Evolutionary conservation across 441 rosid genomes (phyloP), one percentile per base, ranked within the genome.

Genomic region (Theobroma grandiflorum): DNA sequence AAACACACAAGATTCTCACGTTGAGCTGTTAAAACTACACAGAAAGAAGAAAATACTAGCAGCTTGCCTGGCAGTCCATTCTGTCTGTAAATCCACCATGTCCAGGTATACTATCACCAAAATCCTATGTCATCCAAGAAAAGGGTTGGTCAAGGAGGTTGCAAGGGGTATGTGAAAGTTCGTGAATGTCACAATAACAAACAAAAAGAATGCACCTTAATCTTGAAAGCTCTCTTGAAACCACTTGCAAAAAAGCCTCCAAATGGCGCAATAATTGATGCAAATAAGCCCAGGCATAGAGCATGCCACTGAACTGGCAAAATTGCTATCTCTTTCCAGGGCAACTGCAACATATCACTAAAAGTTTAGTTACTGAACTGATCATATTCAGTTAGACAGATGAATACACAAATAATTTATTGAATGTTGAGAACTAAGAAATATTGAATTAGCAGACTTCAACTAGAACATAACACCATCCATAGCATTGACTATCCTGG

Each of bases 161-260:
- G 1, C 47, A 53, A 10, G 63, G 11, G 33, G 4, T n/a, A 53
- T 2, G 47, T n/a, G 37, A 37, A 55, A 64, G 49, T 50, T 33
- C 22, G 33, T 6, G 59, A 53, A 53, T 18, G 59, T 26, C 8
- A 6, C 12, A 66, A 62, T 33, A 66, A 35, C 45, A 3, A 47
- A 77, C 37, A 22, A 64, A 75, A 75, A 61, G 8, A 26, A 26
- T 78, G 37, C 77, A 90, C 98, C 97, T 96, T 96, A 86, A 96
- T 85, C 82, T 93, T 94, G 77, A 94, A 96, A 79, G 99, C 99
- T 88, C 99, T 90, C 78, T 96, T 96, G 80, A 96, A 96, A 61
- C 98, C 97, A 74, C 99, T 95, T 8, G 99, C 99, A 1, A 95
- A 96, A 85, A 96, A 96, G 71, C 99, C 99, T 79, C 99, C 99